Evolutionary conservation across 805 yeast species (phyloP), one percentile per base, ranked within the genome.

Genomic region (Priceomyces melissophilus): DNA sequence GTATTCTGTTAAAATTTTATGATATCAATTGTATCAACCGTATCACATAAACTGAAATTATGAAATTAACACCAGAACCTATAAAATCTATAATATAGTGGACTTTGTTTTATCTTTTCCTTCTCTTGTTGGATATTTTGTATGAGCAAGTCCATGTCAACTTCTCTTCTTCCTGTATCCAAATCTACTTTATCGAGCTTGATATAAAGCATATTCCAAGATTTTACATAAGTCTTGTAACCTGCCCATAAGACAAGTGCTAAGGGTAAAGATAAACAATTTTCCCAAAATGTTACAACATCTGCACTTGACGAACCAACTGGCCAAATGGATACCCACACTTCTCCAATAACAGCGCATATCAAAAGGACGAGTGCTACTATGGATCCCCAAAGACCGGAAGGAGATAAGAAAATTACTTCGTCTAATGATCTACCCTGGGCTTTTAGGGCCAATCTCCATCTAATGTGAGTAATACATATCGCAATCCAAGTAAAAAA

Each of bases 201-300:
- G 44, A 67, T 48, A 54, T 53, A 57, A 25, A 60, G 46, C 37
- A 29, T 29, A 51, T 58, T 43, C 71, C 63, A 65, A 23, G 60
- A 48, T 45, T 54, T 52, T 53, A 42, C 44, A 39, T 46, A 49
- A 37, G 65, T 58, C 49, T 71, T 75, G 60, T 75, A 76, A 12
- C 60, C 61, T 26, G 68, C 35, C 58, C 70, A 74, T 42, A 78
- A 62, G 1, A 69, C 50, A 28, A 79, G 44, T 60, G 75, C 66
- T 28, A 73, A 65, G 12, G 73, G 67, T 32, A 74, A 61, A 30
- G 78, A 75, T 44, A 77, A 55, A 60, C 79, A 78, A 43, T 71
- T 60, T 53, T 77, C 66, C 67, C 79, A 76, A 60, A 79, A 79
- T 4, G 57, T 57, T 26, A 49, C 53, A 9, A 67, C 72, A 43